These are phyloP conservation scores for Barnettozyma vustinii DNA, from an alignment of 805 yeast species.

Conservation along the genomic window DNA sequence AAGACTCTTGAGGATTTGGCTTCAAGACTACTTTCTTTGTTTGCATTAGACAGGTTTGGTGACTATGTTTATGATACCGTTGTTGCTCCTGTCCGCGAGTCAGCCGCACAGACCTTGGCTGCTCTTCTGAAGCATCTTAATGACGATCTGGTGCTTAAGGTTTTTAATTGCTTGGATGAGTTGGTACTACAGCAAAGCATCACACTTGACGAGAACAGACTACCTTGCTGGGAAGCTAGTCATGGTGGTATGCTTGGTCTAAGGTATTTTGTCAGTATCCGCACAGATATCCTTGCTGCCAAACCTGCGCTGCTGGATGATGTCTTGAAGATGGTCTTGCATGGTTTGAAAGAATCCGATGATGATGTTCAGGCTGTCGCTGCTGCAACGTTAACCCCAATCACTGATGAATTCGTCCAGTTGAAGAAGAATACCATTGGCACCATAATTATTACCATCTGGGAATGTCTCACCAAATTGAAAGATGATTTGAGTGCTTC, in stretches of 20 bases:
- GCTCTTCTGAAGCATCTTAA: constrained; percentile 74
- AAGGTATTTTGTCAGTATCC: constrained; percentile 84
- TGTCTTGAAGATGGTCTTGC: constrained; percentile 79
- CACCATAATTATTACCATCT: constrained; percentile 60
- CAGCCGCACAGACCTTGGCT: constrained; percentile 91
- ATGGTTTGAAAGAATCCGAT: constrained; percentile 73
- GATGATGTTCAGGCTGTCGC: constrained; percentile 98
- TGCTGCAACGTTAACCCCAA: constrained; percentile 88
- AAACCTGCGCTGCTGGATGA: constrained; percentile 54
- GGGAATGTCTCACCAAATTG: constrained; percentile 81
- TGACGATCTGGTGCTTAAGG: constrained; percentile 47
- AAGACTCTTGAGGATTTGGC: constrained; percentile 82
- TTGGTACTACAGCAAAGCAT: constrained; percentile 60
- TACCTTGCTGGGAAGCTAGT: constrained; percentile 90
- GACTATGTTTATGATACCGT: constrained; percentile 97
- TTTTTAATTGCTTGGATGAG: constrained; percentile 60
- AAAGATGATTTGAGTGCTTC: constrained; percentile 93
- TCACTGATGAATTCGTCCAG: constrained; percentile 80
- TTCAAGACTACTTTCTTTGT: constrained; percentile 75
- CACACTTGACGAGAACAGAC: constrained; percentile 26
- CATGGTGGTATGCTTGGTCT: constrained; percentile 97
- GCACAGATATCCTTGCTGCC: constrained; percentile 67
- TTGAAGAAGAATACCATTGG: constrained; percentile 45
- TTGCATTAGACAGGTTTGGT: constrained; percentile 92
- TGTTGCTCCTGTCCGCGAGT: constrained; percentile 96